phyloP scores from a whole-genome alignment of 768 basidiomycete species.

The Gloeopeniophorella convolvens region DNA sequence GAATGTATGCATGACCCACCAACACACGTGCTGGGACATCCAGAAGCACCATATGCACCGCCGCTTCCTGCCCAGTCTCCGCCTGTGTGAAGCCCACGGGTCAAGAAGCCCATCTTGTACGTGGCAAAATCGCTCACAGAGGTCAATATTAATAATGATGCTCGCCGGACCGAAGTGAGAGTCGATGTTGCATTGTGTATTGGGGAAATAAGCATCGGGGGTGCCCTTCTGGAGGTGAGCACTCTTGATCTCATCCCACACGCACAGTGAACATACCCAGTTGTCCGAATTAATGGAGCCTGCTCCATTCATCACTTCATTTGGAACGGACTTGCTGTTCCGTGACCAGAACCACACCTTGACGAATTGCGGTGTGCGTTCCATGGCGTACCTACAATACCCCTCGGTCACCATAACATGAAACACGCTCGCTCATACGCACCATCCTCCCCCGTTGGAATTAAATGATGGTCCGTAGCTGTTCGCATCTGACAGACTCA shows the following conservation, averaged over 20 bases:
- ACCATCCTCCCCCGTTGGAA: slow-evolving; percentile 56
- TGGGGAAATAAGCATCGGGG: slow-evolving; percentile 23
- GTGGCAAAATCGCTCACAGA: slow-evolving; percentile 16
- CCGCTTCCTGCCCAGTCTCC: slow-evolving; percentile 21
- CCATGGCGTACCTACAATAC: slow-evolving; percentile 27
- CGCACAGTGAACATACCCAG: slow-evolving; percentile 19
- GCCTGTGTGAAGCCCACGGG: slow-evolving; percentile 1
- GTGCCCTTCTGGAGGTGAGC: slow-evolving; percentile 13
- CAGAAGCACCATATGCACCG: slow-evolving; percentile 14
- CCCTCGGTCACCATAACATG: background rate
- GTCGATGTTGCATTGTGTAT: slow-evolving; percentile 31
- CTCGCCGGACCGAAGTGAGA: slow-evolving; percentile 25
- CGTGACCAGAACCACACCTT: slow-evolving; percentile 36
- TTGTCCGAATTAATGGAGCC: slow-evolving; percentile 16
- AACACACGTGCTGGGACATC: slow-evolving; percentile 19
- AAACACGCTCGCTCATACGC: slow-evolving; percentile 17
- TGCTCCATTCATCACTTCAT: slow-evolving; percentile 16
- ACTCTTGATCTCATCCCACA: background rate
- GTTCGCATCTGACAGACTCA: slow-evolving; percentile 30
- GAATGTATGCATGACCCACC: slow-evolving; percentile 8
- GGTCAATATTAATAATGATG: slow-evolving; percentile 23
- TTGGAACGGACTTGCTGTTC: slow-evolving; percentile 16
- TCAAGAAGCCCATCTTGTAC: background rate
- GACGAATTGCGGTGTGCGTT: slow-evolving; percentile 24
- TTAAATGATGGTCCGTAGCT: slow-evolving; percentile 58